These are phyloP conservation scores for Kuraishia ogatae DNA, from an alignment of 805 yeast genomes.

Conservation along the genomic window DNA sequence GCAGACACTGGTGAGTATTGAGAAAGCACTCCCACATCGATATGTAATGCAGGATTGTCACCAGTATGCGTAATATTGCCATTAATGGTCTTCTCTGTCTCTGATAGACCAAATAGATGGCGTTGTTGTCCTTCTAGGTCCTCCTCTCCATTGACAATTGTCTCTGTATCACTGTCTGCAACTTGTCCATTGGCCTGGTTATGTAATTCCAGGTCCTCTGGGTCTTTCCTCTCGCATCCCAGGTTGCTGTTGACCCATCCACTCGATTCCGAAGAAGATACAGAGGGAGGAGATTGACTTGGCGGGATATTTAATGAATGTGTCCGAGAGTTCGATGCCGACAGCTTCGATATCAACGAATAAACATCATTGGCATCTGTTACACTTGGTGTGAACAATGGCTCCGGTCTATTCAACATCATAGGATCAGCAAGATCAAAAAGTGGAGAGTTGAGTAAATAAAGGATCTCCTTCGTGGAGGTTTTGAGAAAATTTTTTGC, in stretches of 20 bases:
- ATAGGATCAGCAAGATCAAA: conserved; percentile 11
- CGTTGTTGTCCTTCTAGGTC: neutral
- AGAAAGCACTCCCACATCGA: neutral
- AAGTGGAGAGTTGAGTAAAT: conserved; percentile 24
- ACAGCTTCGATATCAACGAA: neutral
- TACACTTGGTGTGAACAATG: neutral
- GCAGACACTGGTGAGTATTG: neutral
- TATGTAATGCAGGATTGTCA: neutral
- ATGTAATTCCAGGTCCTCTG: neutral
- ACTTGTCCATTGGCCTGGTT: neutral
- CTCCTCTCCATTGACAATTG: conserved; percentile 9
- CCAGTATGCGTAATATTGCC: neutral
- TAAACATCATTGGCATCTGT: neutral
- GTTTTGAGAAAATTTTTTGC: conserved; percentile 25
- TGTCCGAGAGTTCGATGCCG: neutral
- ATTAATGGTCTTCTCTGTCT: neutral
- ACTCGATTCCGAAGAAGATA: neutral
- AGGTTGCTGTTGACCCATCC: neutral
- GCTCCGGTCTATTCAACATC: neutral
- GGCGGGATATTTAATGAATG: neutral
- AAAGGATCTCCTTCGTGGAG: conserved; percentile 27
- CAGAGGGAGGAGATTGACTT: neutral
- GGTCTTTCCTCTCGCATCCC: neutral
- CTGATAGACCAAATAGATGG: neutral
- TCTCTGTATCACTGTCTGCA: conserved; percentile 14